These are phyloP conservation scores for Trametes polyzona DNA, from an alignment of 1,284 basidiomycete species.

Conservation along the genomic window DNA sequence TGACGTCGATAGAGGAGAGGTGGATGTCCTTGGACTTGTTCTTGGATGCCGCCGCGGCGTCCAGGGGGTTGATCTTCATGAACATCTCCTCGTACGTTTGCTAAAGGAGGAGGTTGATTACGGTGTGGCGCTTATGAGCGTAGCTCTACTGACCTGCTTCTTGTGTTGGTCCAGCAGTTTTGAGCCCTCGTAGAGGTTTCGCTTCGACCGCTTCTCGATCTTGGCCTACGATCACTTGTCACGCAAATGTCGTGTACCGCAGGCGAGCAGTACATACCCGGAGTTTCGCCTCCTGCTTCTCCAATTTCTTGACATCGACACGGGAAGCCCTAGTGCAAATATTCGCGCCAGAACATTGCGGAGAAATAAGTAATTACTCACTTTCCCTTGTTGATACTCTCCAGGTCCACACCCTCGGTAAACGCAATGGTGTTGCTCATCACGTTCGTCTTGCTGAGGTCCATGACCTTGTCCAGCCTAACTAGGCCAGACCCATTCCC, in stretches of 20 bases:
- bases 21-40: conserved; percentile 98
- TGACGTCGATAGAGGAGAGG: conserved; percentile 94
- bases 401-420: conserved; percentile 88
- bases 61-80: conserved; percentile 98
- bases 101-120: conserved; percentile 41
- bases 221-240: conserved; percentile 66
- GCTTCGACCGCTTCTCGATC: conserved; percentile 90
- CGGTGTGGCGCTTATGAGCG: neutral
- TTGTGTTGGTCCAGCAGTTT: conserved; percentile 93
- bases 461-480: conserved; percentile 92
- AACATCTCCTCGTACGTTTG: conserved; percentile 99
- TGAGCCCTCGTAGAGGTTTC: conserved; percentile 92
- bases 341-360: neutral
- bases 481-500: conserved; percentile 60
- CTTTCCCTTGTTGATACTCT: conserved; percentile 94
- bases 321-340: conserved; percentile 73
- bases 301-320: conserved; percentile 97
- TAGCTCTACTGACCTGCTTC: conserved; percentile 72
- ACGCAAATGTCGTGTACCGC: neutral
- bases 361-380: conserved; percentile 44
- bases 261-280: conserved; percentile 49
- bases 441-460: conserved; percentile 86
- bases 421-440: conserved; percentile 87
- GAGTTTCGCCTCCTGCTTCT: conserved; percentile 98
- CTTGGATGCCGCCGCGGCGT: conserved; percentile 78